Evolutionary conservation across 2,329 filamentous ascomycete species (phyloP), one percentile per base, ranked within the genome.

Genomic region (Apiospora arundinis): DNA sequence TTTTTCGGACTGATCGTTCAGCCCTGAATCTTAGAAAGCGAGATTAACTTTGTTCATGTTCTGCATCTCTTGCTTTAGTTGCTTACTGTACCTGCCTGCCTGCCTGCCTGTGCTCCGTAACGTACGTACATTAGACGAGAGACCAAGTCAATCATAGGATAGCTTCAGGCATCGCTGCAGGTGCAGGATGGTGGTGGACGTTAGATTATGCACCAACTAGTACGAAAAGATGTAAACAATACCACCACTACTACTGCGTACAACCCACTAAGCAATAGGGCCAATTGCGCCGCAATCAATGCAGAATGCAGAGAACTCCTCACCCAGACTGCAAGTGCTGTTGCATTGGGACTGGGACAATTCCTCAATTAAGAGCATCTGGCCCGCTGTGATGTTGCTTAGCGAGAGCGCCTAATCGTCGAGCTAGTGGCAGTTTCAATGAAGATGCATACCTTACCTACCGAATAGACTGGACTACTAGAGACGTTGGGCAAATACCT

Each of bases 241-340:
- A 14, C 42, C 9, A 42, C 40, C 12, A 42, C 40, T 32, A 32
- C 40, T 11, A n/a, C n/a, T n/a, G n/a, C n/a, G n/a, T n/a, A 42
- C 40, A 42, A 42, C 12, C 7, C 52, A 60, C 28, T 60, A 37
- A 49, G 40, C n/a, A 12, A 11, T 4, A 23, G 23, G n/a, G 4
- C 23, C 48, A 12, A 60, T 60, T 60, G 52, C 52, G 52, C 52
- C 52, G 52, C 52, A 56, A 18, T 56, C 25, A 32, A 56, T 56
- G 49, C 25, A 28, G 23, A 56, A 16, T 18, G 40, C 40, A 42
- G 40, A 42, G 40, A 40, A 14, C 32, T 32, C 32, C 23, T 9
- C 48, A 25, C 25, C n/a, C 8, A 16, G 6, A 25, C 9, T 14
- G 23, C 28, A 23, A 56, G 25, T 18, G 52, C 28, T 2, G 25